Conservation (phyloP, 176 grass and related monocot species). For the Oryza brachyantha region DNA sequence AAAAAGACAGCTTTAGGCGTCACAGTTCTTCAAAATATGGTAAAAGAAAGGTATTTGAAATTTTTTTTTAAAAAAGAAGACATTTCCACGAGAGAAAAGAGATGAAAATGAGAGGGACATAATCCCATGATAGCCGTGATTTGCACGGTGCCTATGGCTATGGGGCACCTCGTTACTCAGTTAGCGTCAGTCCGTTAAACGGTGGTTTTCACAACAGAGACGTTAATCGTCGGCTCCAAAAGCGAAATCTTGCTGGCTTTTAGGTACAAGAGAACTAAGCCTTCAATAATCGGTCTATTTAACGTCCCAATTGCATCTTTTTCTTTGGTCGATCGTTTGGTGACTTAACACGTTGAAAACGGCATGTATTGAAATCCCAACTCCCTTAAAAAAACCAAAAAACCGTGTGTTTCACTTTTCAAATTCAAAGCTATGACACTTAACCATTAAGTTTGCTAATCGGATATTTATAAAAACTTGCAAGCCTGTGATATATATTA, state of each 20-base stretch:
- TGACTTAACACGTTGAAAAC: background rate
- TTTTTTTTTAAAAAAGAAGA: too few species aligned
- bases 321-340: background rate
- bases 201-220: slow-evolving; percentile 33
- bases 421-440: background rate
- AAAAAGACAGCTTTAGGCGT: background rate
- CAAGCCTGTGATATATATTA: background rate
- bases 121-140: slow-evolving; percentile 19
- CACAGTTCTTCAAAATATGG: background rate
- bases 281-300: background rate
- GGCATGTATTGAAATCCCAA: background rate
- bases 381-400: background rate
- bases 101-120: background rate
- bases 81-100: background rate
- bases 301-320: background rate
- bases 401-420: background rate
- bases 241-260: background rate
- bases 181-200: slow-evolving; percentile 23
- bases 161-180: slow-evolving; percentile 21
- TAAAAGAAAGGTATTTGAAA: background rate
- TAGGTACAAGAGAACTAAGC: background rate
- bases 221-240: slow-evolving; percentile 8
- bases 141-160: slow-evolving; percentile 18
- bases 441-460: background rate
- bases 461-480: background rate